Conservation (phyloP, 2,329 filamentous ascomycete genomes). For the Alternaria angustiovoidea region DNA sequence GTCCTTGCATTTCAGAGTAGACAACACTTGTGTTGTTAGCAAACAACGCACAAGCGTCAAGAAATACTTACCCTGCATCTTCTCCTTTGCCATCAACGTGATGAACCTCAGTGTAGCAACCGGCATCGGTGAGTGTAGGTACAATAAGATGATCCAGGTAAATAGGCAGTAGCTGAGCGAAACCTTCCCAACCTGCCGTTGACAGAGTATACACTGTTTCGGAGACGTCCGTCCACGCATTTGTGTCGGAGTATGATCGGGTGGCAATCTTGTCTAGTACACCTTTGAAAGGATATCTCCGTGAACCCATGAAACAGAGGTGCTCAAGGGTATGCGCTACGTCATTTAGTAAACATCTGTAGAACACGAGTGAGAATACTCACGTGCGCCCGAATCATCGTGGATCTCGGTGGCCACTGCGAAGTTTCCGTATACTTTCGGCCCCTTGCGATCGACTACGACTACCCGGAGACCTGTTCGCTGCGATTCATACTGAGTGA, state of each 20-base stretch:
- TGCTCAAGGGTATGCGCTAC: conserved; percentile 61
- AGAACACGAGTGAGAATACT: conserved; percentile 12
- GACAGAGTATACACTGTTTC: conserved; percentile 97
- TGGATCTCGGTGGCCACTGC: conserved; percentile 96
- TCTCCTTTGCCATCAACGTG: conserved; percentile 93
- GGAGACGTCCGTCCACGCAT: conserved; percentile 96
- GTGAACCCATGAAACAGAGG: conserved; percentile 74
- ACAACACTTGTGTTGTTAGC: conserved; percentile 69
- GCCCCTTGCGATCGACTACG: conserved; percentile 89
- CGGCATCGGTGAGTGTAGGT: conserved; percentile 90
- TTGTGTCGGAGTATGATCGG: conserved; percentile 90
- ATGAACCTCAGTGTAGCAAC: conserved; percentile 94
- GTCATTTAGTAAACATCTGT: conserved; percentile 10
- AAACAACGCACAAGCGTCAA: background rate
- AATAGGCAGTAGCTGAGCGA: conserved; percentile 89
- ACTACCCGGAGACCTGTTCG: conserved; percentile 94
- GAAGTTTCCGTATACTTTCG: conserved; percentile 91
- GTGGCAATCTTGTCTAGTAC: conserved; percentile 93
- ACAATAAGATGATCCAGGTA: conserved; percentile 95
- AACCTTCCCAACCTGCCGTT: conserved; percentile 96
- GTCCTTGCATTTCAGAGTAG: conserved; percentile 98
- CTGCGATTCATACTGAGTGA: conserved; percentile 96
- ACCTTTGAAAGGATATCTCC: conserved; percentile 92
- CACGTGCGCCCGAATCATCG: conserved; percentile 88
- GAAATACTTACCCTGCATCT: conserved; percentile 71